phyloP scores from a whole-genome alignment of 164 flowering plant genomes.

The Vitis labrusca region DNA sequence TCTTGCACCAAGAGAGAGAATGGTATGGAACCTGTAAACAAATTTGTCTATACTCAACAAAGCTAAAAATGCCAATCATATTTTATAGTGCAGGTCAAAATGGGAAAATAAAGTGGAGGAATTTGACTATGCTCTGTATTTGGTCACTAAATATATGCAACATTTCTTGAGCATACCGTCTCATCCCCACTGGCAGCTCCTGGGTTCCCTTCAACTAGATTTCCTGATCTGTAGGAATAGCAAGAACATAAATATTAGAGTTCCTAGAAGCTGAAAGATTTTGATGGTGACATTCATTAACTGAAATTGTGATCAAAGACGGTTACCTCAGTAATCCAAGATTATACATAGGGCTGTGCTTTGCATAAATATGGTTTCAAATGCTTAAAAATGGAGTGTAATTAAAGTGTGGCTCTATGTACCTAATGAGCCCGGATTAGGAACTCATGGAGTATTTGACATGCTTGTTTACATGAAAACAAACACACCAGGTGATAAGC shows the following conservation, averaged over 20 bases:
- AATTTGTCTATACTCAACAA: constrained; percentile 1
- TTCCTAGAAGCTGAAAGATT: background rate
- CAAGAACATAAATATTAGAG: constrained; percentile 1
- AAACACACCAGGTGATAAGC: no score
- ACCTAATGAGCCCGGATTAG: no score
- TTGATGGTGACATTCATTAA: background rate
- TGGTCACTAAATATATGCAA: background rate
- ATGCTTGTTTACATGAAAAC: no score
- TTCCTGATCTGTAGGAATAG: constrained; percentile 68
- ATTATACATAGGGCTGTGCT: no score
- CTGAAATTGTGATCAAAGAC: background rate
- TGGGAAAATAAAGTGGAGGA: constrained; percentile 1
- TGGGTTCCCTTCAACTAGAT: constrained; percentile 78
- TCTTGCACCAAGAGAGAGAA: constrained; percentile 98
- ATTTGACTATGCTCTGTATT: background rate
- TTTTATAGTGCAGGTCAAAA: background rate
- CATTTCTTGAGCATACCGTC: constrained; percentile 53
- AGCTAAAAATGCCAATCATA: background rate
- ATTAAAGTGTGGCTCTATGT: no score
- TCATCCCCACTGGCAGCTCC: constrained; percentile 94
- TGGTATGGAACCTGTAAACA: constrained; percentile 80
- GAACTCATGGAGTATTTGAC: no score
- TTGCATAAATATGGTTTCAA: background rate
- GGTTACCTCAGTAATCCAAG: background rate
- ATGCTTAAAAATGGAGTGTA: background rate